A percentile compares a stretch with the other conserved stretches of the same genome.
Evolutionary conservation across 768 basidiomycete genomes (phyloP).

Genomic region (Pulveroboletus sp.): DNA sequence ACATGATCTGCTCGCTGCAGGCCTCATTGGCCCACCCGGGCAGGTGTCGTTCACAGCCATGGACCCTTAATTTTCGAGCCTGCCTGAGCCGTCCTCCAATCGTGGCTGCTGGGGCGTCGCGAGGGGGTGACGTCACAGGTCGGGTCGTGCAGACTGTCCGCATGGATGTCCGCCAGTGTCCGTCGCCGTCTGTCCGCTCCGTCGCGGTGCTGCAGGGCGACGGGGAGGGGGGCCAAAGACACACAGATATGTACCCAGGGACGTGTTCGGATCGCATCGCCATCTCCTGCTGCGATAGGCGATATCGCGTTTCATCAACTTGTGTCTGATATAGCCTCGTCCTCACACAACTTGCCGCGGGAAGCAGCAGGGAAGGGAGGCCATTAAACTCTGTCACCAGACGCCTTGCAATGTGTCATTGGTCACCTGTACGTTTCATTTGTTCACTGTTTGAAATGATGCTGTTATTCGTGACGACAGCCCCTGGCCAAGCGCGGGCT

Average conservation of each 20-base stretch:
- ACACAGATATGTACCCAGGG: no score
- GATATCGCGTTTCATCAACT: background rate
- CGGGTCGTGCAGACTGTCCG: no score
- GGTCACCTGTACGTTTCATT: background rate
- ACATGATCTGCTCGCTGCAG: no score
- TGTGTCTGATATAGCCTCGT: background rate
- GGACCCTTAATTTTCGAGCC: no score
- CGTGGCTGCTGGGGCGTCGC: no score
- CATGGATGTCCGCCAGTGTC: background rate
- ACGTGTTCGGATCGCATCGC: background rate
- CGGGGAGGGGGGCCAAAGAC: background rate
- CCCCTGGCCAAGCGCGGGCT: background rate
- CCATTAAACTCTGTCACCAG: background rate
- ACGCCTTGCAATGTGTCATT: background rate
- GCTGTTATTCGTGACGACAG: slow-evolving; percentile 9
- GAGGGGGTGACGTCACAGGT: no score
- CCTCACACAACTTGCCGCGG: background rate
- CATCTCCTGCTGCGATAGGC: background rate
- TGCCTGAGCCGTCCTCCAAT: no score
- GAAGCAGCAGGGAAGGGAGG: background rate
- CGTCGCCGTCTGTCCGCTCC: background rate
- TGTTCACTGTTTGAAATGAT: slow-evolving; percentile 1
- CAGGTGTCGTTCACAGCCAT: no score
- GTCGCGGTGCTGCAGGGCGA: background rate
- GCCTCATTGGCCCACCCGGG: no score